phyloP scores from a whole-genome alignment of 495 filamentous ascomycete species.

The Cercophora samala region DNA sequence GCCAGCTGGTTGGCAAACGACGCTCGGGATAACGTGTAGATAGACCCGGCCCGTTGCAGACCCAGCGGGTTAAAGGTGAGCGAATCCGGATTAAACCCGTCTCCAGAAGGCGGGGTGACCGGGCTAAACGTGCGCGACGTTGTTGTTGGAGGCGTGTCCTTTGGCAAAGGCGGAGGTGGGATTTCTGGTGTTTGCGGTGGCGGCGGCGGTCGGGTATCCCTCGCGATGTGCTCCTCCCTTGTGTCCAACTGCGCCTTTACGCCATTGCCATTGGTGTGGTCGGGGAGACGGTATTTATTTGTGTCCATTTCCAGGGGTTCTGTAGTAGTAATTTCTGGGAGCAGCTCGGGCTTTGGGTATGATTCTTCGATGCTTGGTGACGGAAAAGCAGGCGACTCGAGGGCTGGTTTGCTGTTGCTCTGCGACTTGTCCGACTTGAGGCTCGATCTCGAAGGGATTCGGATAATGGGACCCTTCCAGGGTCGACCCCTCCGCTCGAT shows the following conservation, averaged over 20 bases:
- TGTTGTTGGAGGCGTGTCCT: slow-evolving; percentile 45
- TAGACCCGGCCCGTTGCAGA: slow-evolving; percentile 65
- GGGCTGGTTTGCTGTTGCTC: slow-evolving; percentile 9
- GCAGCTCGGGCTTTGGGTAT: slow-evolving; percentile 31
- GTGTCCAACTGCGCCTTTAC: slow-evolving; percentile 55
- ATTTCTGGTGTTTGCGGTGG: slow-evolving; percentile 27
- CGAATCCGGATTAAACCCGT: slow-evolving; percentile 41
- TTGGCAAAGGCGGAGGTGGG: slow-evolving; percentile 43
- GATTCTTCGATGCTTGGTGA: slow-evolving; percentile 2
- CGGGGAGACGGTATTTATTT: slow-evolving; percentile 62
- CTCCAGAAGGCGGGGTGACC: slow-evolving; percentile 26
- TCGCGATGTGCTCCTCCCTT: slow-evolving; percentile 51
- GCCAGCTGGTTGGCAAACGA: slow-evolving; percentile 90
- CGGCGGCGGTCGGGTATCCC: slow-evolving; percentile 36
- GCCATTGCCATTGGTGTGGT: slow-evolving; percentile 57
- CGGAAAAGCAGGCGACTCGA: slow-evolving; percentile 22
- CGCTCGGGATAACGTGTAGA: slow-evolving; percentile 83
- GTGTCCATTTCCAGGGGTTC: slow-evolving; percentile 55
- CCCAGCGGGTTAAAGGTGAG: slow-evolving; percentile 53
- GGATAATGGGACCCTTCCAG: slow-evolving; percentile 54
- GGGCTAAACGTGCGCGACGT: slow-evolving; percentile 20
- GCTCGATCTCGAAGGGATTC: slow-evolving; percentile 39
- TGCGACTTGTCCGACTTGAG: slow-evolving; percentile 32
- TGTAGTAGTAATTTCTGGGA: slow-evolving; percentile 42
- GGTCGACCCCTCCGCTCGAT: slow-evolving; percentile 60